These are phyloP conservation scores for Trifolium dubium DNA, from an alignment of 306 rosid genomes.

Conservation along the genomic window DNA sequence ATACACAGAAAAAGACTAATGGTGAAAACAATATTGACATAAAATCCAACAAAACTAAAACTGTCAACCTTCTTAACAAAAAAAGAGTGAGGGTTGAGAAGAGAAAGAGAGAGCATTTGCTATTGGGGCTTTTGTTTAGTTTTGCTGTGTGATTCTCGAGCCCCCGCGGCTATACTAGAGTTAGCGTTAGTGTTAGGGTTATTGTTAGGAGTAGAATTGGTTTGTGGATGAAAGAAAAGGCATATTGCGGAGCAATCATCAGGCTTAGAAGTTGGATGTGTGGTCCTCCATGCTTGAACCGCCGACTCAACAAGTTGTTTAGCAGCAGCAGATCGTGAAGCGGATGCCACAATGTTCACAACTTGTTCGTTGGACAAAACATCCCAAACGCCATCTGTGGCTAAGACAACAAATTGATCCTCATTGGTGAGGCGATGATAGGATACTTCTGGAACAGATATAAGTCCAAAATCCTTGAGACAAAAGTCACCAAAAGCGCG, in stretches of 20 bases:
- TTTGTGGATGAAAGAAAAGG: slow-evolving; percentile 61
- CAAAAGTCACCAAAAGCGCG: slow-evolving; percentile 91
- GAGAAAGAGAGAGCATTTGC: neutral
- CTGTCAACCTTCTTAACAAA: slow-evolving; percentile 35
- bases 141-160: neutral
- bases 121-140: slow-evolving; percentile 30
- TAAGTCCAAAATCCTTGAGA: slow-evolving; percentile 78
- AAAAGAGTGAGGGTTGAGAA: slow-evolving; percentile 46
- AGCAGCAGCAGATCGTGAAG: slow-evolving; percentile 65
- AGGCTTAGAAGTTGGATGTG: slow-evolving; percentile 55
- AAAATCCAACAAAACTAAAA: slow-evolving; percentile 9
- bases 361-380: slow-evolving; percentile 79
- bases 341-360: slow-evolving; percentile 63
- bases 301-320: slow-evolving; percentile 65
- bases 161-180: neutral
- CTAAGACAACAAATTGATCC: slow-evolving; percentile 82
- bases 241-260: slow-evolving; percentile 92
- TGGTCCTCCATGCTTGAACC: slow-evolving; percentile 64
- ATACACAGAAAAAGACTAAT: slow-evolving; percentile 32
- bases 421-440: slow-evolving; percentile 53
- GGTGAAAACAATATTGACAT: slow-evolving; percentile 36
- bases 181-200: neutral
- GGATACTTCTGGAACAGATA: slow-evolving; percentile 72
- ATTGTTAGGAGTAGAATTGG: neutral
- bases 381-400: slow-evolving; percentile 95